phyloP scores from a whole-genome alignment of 2,329 filamentous ascomycete genomes.

The Allantophomopsis cytisporea region DNA sequence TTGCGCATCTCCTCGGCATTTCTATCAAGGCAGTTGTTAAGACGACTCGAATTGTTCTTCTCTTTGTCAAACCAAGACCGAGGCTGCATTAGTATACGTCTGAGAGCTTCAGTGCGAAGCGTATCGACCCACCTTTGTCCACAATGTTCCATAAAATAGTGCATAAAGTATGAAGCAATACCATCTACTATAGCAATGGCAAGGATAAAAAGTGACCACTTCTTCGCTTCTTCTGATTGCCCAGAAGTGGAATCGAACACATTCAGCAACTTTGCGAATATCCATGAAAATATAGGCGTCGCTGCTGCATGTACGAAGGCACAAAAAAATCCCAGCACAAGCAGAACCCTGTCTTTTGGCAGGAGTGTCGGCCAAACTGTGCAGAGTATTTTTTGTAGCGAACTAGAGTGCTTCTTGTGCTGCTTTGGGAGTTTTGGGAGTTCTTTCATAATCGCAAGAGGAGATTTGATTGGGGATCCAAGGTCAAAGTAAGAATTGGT shows the following conservation, averaged over 20 bases:
- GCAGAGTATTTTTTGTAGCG: slow-evolving; percentile 41
- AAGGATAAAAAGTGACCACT: slow-evolving; percentile 60
- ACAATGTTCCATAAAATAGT: slow-evolving; percentile 57
- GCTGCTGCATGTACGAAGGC: slow-evolving; percentile 51
- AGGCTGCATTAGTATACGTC: slow-evolving; percentile 60
- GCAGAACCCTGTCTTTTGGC: slow-evolving; percentile 30
- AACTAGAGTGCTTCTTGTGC: not conserved
- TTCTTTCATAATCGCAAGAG: no score
- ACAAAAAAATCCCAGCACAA: slow-evolving; percentile 46
- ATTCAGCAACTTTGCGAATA: slow-evolving; percentile 58
- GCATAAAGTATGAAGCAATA: slow-evolving; percentile 46
- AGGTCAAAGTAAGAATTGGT: no score
- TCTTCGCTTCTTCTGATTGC: slow-evolving; percentile 9
- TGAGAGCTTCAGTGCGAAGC: slow-evolving; percentile 55
- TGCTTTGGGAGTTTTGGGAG: no score
- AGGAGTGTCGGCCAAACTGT: slow-evolving; percentile 60
- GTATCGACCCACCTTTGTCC: slow-evolving; percentile 67
- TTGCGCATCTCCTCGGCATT: slow-evolving; percentile 82
- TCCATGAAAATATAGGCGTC: slow-evolving; percentile 63
- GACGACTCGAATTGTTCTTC: slow-evolving; percentile 44
- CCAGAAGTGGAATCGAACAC: slow-evolving; percentile 46
- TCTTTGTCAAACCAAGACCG: slow-evolving; percentile 65
- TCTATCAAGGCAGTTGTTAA: slow-evolving; percentile 63
- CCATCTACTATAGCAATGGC: slow-evolving; percentile 56
- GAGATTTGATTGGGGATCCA: no score